Evolutionary conservation across 495 filamentous ascomycete genomes (phyloP).

Genomic region (Aspergillus conjunctus): DNA sequence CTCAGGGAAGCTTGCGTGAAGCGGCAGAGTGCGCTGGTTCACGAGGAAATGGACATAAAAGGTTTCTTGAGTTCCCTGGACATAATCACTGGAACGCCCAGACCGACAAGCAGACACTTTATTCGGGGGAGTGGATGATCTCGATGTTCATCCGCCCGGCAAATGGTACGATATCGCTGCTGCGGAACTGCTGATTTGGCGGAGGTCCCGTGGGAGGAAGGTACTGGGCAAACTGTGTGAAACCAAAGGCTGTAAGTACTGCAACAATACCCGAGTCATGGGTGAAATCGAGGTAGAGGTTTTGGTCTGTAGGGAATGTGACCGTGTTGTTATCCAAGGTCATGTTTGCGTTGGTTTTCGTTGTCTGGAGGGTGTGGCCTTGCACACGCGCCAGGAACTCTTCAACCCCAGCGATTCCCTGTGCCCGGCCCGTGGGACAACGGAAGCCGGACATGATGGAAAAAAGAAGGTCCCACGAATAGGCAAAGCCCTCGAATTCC

Average conservation of each 20-base stretch:
- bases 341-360: conserved; percentile 52
- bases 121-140: conserved; percentile 58
- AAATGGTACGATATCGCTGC: conserved; percentile 63
- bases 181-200: conserved; percentile 51
- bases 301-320: conserved; percentile 53
- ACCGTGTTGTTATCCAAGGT: conserved; percentile 48
- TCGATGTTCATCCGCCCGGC: conserved; percentile 65
- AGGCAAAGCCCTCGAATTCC: conserved; percentile 54
- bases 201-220: conserved; percentile 47
- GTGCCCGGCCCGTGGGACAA: conserved; percentile 57
- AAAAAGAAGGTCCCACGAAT: conserved; percentile 59
- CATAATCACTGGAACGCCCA: conserved; percentile 18
- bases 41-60: conserved; percentile 65
- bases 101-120: conserved; percentile 49
- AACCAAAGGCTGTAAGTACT: conserved; percentile 52
- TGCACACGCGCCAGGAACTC: conserved; percentile 60
- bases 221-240: conserved; percentile 52
- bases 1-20: conserved; percentile 55
- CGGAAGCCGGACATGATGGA: conserved; percentile 54
- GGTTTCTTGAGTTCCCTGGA: conserved; percentile 38
- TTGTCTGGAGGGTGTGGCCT: conserved; percentile 53
- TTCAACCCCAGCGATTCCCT: conserved; percentile 61
- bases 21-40: conserved; percentile 63
- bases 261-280: conserved; percentile 39
- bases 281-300: conserved; percentile 44